These are phyloP conservation scores for Globisporangium mamillatum DNA, from an alignment of 352 stramenopile genomes.

Conservation along the genomic window DNA sequence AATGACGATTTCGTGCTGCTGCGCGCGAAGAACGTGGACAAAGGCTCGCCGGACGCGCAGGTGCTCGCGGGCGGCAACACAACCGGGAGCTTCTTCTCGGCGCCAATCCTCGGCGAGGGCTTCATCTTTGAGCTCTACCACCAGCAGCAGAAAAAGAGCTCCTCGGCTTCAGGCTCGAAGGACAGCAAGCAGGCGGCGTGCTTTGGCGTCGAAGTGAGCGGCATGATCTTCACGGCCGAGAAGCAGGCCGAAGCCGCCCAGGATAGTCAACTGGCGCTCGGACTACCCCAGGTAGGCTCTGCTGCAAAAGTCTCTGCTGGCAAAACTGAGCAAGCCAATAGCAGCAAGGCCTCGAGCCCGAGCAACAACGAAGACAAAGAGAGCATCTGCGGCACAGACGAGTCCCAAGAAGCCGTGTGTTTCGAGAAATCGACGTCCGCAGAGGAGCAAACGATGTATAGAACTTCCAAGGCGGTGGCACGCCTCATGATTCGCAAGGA, in stretches of 20 bases:
- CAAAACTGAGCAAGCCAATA: slow-evolving; percentile 5
- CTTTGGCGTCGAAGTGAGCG: slow-evolving; percentile 48
- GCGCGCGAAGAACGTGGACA: slow-evolving; percentile 24
- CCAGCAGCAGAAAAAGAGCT: background rate
- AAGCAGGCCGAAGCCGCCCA: slow-evolving; percentile 26
- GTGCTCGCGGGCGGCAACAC: slow-evolving; percentile 47
- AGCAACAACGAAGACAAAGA: slow-evolving; percentile 34
- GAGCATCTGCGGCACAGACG: slow-evolving; percentile 64
- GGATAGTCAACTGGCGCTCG: slow-evolving; percentile 20
- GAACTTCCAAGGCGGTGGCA: slow-evolving; percentile 44
- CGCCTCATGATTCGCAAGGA: slow-evolving; percentile 67
- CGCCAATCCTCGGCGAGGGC: slow-evolving; percentile 38
- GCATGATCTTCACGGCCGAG: slow-evolving; percentile 41
- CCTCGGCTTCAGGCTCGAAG: slow-evolving; percentile 2
- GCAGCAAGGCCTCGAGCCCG: background rate
- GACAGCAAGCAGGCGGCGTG: slow-evolving; percentile 20
- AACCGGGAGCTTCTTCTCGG: slow-evolving; percentile 51
- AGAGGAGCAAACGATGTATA: slow-evolving; percentile 34
- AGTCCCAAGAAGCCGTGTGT: slow-evolving; percentile 68
- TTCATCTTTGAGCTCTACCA: slow-evolving; percentile 49
- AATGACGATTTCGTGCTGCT: slow-evolving; percentile 45
- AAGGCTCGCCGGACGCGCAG: slow-evolving; percentile 16
- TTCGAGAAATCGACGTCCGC: slow-evolving; percentile 29
- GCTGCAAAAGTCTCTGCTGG: background rate
- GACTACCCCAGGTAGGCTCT: slow-evolving; percentile 17